Evolutionary conservation across 2,329 filamentous ascomycete genomes (phyloP), one percentile per base, ranked within the genome.

Genomic region (Nemania diffusa): DNA sequence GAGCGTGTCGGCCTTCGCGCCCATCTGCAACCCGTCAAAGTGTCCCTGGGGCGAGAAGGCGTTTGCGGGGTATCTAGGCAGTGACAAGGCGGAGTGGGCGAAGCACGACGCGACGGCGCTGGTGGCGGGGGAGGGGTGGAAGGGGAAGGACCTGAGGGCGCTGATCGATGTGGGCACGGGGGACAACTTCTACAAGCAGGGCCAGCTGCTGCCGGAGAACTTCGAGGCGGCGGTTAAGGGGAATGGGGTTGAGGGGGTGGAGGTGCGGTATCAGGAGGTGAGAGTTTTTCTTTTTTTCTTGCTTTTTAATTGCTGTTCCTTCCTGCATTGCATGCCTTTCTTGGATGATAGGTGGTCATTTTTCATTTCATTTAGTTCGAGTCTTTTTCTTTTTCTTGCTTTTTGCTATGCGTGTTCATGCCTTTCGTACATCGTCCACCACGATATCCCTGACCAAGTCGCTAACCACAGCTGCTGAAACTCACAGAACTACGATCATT

Each of bases 1-100:
- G 83, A 93, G 90, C 71, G 93, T 96, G 64, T 94, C 91, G 69
- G 95, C 95, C 1, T 97, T 97, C 77, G 92, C 96, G 56, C 95
- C 95, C 22, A 97, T 98, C 75, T 81, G 90, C 57, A 98, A 98
- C 83, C 96, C 95, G 0, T 85, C 85, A 69, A 88, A 90, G 73
- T 97, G 92, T 76, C 92, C 92, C 0, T 99, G 96, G 96, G 96
- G 96, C 32, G 86, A 97, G 80, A 99, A 99, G 87, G 96, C 96
- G 0, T 98, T 99, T 79, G 82, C 82, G 29, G 95, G 96, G 5
- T 99, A 99, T 83, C 87, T 99, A 52, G 95, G 96, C 20, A 88
- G 88, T 17, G 86, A 94, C 69, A 85, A 87, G 75, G 87, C 89
- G 68, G 90, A 87, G 80, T 98, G 96, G 93, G 91, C 91, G 79